Evolutionary conservation across 257 asterid genomes (phyloP), one percentile per base, ranked within the genome.

Genomic region (Cordia subcordata): DNA sequence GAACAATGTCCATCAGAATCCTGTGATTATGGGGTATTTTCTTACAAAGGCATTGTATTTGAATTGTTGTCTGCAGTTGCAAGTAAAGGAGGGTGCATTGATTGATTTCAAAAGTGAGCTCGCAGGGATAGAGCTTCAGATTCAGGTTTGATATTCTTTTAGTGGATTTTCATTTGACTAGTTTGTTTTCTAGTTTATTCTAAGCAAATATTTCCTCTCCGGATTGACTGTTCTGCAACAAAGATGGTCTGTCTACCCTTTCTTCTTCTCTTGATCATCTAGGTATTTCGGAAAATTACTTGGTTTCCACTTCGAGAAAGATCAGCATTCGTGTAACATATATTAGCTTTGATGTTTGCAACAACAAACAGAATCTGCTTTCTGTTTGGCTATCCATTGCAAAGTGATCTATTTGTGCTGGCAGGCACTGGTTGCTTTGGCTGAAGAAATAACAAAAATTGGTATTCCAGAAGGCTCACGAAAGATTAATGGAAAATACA

Each of bases 401-500:
- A 27, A 27, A 27, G 4, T 27, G 22, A 5, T 10, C 9, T 49
- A 20, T 6, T 13, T 64, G 58, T n/a, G 53, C 13, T 37, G 71
- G 81, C 74, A 89, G 99, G 87, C 82, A 68, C 75, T 89, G 77
- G 85, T 80, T 58, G 49, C 65, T 70, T 68, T 93, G 81, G 92
- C 95, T 8, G 77, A 72, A 74, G 97, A 93, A 77, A 75, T 93
- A 52, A 77, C 85, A 58, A 80, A 73, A 21, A 72, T 76, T 68
- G 63, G 68, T 40, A 79, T 93, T 72, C 92, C 99, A 15, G 56
- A 62, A 57, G 94, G 94, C 61, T 85, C 97, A 9, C 81, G 94
- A 72, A 89, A 83, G 81, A 85, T 93, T 50, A 83, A 83, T 39
- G 97, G 99, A 46, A 93, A 73, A 68, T 89, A 83, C 61, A 74